Evolutionary conservation across 208 protist genomes (phyloP), one percentile per base, ranked within the genome.

Genomic region (Crithidia acanthocephali): DNA sequence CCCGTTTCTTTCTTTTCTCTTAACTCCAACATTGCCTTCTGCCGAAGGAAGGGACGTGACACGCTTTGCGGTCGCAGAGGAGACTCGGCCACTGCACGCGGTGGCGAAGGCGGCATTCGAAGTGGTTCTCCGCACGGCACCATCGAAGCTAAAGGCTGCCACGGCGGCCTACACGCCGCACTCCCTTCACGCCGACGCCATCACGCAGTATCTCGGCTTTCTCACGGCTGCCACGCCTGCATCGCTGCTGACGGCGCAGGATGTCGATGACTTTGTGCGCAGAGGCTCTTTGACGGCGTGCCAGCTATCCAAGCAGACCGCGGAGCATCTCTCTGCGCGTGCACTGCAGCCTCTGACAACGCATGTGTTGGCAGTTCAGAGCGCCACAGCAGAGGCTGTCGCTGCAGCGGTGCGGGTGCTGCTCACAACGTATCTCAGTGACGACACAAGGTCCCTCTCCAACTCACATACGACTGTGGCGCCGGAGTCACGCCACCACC

Each of bases 101-200:
- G 70, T 76, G 53, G 70, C 70, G 16, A 47, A 61, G 1, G 62
- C 30, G 51, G 52, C 61, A 22, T 76, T 76, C 22, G 60, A 74
- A 55, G 6, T 28, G 0, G 33, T 74, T 6, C 27, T 74, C 18
- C 47, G 58, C 35, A 37, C 59, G 22, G 35, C 59, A 15, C 22
- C 58, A 7, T 25, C 59, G 6, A 4, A 20, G 18, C n/a, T 2
- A 9, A 28, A 35, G 18, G 48, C 6, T n/a, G 4, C 33, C 28
- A 28, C 66, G 8, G 22, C 9, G 16, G 25, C 23, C 3, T 37
- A 20, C 23, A 20, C 27, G 37, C 35, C 51, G 27, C 20, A 60
- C 6, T 23, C 11, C 7, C 42, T 63, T 53, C 42, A 56, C 11
- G 47, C 62, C 47, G 64, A 72, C 33, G 72, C 64, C 2, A 11